These are phyloP conservation scores for Volvox africanus DNA, from an alignment of 139 green algal species.

Conservation along the genomic window DNA sequence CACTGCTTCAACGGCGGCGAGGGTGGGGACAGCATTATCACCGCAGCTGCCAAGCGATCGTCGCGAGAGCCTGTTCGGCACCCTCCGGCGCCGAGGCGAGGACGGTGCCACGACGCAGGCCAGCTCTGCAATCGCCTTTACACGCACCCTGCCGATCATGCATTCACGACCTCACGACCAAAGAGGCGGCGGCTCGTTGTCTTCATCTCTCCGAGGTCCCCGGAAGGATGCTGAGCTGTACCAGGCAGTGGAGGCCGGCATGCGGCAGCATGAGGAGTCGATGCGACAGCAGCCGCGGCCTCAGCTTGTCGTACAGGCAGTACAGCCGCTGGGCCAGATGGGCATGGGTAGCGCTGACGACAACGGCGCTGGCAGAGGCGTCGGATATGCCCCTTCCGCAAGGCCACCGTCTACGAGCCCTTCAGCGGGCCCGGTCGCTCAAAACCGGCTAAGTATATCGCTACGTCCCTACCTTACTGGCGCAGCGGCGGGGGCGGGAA, in stretches of 20 bases:
- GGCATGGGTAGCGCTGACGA: neutral
- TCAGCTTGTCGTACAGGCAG: neutral
- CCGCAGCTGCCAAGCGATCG: neutral
- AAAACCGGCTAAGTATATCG: slow-evolving; percentile 9
- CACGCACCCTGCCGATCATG: neutral
- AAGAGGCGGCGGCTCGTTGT: neutral
- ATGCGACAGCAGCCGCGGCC: neutral
- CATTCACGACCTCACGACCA: neutral
- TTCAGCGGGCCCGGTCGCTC: too few species aligned
- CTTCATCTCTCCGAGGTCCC: neutral
- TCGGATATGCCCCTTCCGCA: neutral
- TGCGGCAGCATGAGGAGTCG: slow-evolving; percentile 22
- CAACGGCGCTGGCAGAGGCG: neutral
- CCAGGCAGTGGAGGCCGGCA: neutral
- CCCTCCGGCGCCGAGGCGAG: slow-evolving; percentile 31
- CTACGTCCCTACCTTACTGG: neutral
- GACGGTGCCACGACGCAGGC: neutral
- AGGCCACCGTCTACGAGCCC: neutral
- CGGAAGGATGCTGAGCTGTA: neutral
- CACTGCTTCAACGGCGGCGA: neutral
- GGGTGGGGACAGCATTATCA: too few species aligned
- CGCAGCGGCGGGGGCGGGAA: neutral
- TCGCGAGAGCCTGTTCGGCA: slow-evolving; percentile 35
- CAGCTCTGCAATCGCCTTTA: neutral
- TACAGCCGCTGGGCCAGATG: neutral